Evolutionary conservation across 2,329 filamentous ascomycete species (phyloP).

Genomic region (Aspergillus phoenicis): DNA sequence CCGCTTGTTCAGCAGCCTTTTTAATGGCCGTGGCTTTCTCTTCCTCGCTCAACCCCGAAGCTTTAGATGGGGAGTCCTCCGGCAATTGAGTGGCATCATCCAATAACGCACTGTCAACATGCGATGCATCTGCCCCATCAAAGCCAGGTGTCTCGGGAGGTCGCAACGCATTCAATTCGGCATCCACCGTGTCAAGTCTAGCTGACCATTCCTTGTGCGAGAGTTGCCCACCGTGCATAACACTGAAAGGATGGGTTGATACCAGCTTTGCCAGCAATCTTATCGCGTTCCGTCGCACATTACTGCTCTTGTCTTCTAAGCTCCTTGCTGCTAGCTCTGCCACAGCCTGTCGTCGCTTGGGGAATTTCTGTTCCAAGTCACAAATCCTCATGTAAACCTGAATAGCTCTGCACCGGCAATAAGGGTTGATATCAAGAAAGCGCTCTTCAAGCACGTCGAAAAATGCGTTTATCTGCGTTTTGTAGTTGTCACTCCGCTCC

Average conservation of each 20-base stretch:
- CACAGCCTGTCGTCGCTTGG: slow-evolving; percentile 83
- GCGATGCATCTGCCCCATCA: slow-evolving; percentile 66
- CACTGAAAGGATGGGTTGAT: slow-evolving; percentile 90
- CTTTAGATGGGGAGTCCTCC: slow-evolving; percentile 65
- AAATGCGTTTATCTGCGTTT: slow-evolving; percentile 93
- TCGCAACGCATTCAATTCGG: slow-evolving; percentile 77
- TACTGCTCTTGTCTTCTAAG: slow-evolving; percentile 96
- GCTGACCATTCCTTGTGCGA: slow-evolving; percentile 82
- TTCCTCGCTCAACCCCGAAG: slow-evolving; percentile 73
- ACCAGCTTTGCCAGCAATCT: slow-evolving; percentile 86
- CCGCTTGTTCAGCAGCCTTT: slow-evolving; percentile 83
- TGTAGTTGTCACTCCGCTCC: slow-evolving; percentile 88
- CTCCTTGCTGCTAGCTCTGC: slow-evolving; percentile 86
- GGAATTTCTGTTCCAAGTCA: slow-evolving; percentile 93
- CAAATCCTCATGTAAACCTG: slow-evolving; percentile 92
- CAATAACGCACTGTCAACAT: slow-evolving; percentile 74
- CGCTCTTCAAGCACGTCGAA: slow-evolving; percentile 96
- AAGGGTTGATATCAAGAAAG: slow-evolving; percentile 95
- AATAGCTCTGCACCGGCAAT: slow-evolving; percentile 86
- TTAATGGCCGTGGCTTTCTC: slow-evolving; percentile 72
- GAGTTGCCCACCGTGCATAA: slow-evolving; percentile 86
- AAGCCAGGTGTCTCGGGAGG: slow-evolving; percentile 74
- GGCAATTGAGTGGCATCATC: slow-evolving; percentile 86
- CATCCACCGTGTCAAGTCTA: slow-evolving; percentile 78
- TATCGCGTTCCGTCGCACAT: slow-evolving; percentile 91